These are phyloP conservation scores for Curvularia spicifera DNA, from an alignment of 2,329 filamentous ascomycete species.

Conservation along the genomic window DNA sequence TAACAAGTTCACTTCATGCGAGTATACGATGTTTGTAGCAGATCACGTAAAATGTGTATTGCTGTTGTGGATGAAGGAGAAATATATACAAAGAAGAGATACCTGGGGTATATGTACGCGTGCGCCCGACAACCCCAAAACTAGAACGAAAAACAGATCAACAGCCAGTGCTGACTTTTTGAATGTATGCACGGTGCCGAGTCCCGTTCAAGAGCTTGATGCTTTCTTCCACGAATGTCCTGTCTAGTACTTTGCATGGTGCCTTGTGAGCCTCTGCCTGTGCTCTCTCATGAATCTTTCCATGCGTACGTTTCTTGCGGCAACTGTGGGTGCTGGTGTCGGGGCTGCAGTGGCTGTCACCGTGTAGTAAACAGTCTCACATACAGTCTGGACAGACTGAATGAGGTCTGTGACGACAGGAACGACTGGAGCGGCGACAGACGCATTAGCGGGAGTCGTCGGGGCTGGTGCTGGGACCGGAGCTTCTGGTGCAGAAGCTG, in stretches of 20 bases:
- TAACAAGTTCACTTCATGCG: background rate
- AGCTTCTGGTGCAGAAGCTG: background rate
- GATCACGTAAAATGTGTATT: conserved; percentile 1
- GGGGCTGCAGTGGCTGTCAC: conserved; percentile 17
- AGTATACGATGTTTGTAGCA: background rate
- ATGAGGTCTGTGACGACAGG: conserved; percentile 13
- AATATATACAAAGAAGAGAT: conserved; percentile 18
- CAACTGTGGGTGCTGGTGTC: conserved; percentile 19
- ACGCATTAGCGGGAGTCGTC: conserved; percentile 1
- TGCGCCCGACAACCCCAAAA: conserved; percentile 4
- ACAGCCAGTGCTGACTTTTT: conserved; percentile 14
- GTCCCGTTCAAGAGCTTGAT: background rate
- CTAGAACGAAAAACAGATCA: conserved; percentile 4
- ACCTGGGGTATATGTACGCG: conserved; percentile 20
- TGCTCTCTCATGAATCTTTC: conserved; percentile 28
- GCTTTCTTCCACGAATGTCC: background rate
- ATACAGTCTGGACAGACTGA: conserved; percentile 19
- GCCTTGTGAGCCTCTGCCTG: conserved; percentile 22
- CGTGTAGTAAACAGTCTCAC: conserved; percentile 26
- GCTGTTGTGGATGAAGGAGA: background rate
- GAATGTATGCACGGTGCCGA: background rate
- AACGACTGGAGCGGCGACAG: conserved; percentile 10
- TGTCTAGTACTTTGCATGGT: conserved; percentile 18
- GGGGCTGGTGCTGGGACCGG: conserved; percentile 7
- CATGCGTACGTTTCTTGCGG: conserved; percentile 16